These are phyloP conservation scores for Fistulinella cinereoalba DNA, from an alignment of 1,284 basidiomycete species.

Conservation along the genomic window DNA sequence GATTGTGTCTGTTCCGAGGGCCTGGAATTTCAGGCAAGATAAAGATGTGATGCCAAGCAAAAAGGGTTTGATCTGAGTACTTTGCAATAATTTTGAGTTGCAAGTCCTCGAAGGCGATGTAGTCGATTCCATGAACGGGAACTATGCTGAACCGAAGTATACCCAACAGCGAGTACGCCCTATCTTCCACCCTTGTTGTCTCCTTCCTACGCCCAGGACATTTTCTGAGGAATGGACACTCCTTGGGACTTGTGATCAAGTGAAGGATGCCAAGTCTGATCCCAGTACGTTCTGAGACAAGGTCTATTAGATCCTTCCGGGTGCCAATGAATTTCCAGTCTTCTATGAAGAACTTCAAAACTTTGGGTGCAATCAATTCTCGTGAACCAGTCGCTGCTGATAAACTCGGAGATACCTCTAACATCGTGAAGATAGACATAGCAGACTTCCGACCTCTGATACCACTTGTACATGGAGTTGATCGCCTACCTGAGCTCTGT, in stretches of 20 bases:
- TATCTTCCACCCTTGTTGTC: conserved; percentile 23
- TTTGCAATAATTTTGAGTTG: conserved; percentile 20
- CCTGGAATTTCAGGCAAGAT: conserved; percentile 8
- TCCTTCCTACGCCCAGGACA: conserved; percentile 27
- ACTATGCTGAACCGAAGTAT: conserved; percentile 20
- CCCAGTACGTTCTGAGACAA: conserved; percentile 15
- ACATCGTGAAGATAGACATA: conserved; percentile 31
- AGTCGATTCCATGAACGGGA: conserved; percentile 21
- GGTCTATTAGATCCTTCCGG: conserved; percentile 11
- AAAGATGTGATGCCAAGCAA: conserved; percentile 21
- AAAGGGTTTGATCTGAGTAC: conserved; percentile 28
- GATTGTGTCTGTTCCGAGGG: no score
- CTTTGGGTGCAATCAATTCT: conserved; percentile 26
- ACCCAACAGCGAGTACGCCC: conserved; percentile 29
- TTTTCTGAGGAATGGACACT: conserved; percentile 22
- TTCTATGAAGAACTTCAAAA: conserved; percentile 25
- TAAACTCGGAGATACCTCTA: conserved; percentile 10
- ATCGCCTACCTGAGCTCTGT: conserved; percentile 26
- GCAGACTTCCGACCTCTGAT: conserved; percentile 20
- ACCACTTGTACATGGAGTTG: conserved; percentile 33
- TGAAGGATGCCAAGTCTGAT: conserved; percentile 19
- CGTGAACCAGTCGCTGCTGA: conserved; percentile 27
- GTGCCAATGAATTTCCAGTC: conserved; percentile 24
- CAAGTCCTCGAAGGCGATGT: conserved; percentile 21
- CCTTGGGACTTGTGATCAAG: conserved; percentile 7